Percentiles rank a stretch among this genome's conserved stretches.
Evolutionary conservation across 345 rosid species (phyloP).

Genomic region (Xanthoceras sorbifolium): DNA sequence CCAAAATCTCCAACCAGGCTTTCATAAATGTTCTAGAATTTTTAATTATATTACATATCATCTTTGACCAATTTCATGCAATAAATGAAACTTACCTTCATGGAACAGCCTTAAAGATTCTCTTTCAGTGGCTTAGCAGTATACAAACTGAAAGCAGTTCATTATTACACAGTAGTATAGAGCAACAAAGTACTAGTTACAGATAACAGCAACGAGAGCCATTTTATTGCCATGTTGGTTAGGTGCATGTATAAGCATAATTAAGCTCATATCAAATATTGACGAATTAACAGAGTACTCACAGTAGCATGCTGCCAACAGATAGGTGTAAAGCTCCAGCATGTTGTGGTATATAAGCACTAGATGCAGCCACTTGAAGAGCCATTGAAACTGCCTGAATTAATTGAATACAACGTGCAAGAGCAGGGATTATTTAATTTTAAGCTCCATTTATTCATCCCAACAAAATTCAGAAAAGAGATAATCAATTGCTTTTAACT

Average conservation of each 20-base stretch:
- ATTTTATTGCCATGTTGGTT: background rate
- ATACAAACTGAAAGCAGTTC: background rate
- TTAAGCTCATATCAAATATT: background rate
- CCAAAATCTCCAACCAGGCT: background rate
- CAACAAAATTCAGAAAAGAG: background rate
- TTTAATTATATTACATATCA: background rate
- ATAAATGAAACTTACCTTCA: background rate
- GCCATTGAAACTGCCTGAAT: conserved; percentile 84
- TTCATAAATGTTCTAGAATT: background rate
- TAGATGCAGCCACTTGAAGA: conserved; percentile 75
- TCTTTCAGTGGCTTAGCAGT: background rate
- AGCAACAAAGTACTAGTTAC: background rate
- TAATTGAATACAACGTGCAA: conserved; percentile 18
- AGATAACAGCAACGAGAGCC: background rate
- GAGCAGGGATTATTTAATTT: conserved; percentile 6
- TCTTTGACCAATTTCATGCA: conserved; percentile 7
- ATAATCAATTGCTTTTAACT: conserved; percentile 1
- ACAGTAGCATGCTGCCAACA: conserved; percentile 89
- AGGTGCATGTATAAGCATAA: background rate
- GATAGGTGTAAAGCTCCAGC: conserved; percentile 63
- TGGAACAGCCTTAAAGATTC: background rate
- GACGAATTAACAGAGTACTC: conserved; percentile 34
- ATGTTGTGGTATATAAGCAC: conserved; percentile 42
- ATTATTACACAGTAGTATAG: background rate
- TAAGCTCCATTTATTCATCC: background rate